Percentiles rank a stretch among this genome's conserved stretches.
phyloP scores from a whole-genome alignment of 208 protist genomes.

The Blechomonas ayalai region DNA sequence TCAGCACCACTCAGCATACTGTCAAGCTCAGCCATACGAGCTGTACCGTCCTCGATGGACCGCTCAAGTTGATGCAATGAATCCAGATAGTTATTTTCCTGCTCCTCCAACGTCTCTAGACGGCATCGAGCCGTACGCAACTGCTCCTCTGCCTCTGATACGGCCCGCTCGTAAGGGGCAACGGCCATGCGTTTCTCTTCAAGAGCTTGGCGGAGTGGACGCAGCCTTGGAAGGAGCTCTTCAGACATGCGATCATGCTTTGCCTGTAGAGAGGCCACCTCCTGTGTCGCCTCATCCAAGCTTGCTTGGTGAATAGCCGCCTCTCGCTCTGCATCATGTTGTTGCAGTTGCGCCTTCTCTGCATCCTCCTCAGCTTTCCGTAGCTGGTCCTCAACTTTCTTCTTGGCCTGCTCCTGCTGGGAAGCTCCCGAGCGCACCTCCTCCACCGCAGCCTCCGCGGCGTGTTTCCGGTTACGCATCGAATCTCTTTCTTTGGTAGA shows the following conservation, averaged over 20 bases:
- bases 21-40: slow-evolving; percentile 44
- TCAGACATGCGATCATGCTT: slow-evolving; percentile 71
- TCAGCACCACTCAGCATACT: slow-evolving; percentile 27
- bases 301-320: slow-evolving; percentile 76
- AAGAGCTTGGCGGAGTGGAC: slow-evolving; percentile 84
- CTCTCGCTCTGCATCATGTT: slow-evolving; percentile 80
- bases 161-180: slow-evolving; percentile 81
- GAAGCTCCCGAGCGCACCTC: slow-evolving; percentile 62
- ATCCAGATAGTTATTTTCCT: too few relatives aligned
- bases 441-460: slow-evolving; percentile 62
- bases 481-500: slow-evolving; percentile 51
- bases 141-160: slow-evolving; percentile 51
- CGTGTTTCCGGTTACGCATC: slow-evolving; percentile 43
- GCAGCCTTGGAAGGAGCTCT: slow-evolving; percentile 62
- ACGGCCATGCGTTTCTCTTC: slow-evolving; percentile 89
- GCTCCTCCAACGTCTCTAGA: slow-evolving; percentile 32
- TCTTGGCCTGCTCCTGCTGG: slow-evolving; percentile 57
- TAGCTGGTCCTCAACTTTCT: slow-evolving; percentile 61
- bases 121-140: slow-evolving; percentile 38
- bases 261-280: slow-evolving; percentile 41
- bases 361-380: slow-evolving; percentile 85
- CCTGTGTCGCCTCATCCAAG: slow-evolving; percentile 56
- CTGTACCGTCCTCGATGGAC: slow-evolving; percentile 9
- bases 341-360: slow-evolving; percentile 61
- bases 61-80: slow-evolving; percentile 26